Evolutionary conservation across 345 rosid genomes (phyloP).

Genomic region (Salix suchowensis): DNA sequence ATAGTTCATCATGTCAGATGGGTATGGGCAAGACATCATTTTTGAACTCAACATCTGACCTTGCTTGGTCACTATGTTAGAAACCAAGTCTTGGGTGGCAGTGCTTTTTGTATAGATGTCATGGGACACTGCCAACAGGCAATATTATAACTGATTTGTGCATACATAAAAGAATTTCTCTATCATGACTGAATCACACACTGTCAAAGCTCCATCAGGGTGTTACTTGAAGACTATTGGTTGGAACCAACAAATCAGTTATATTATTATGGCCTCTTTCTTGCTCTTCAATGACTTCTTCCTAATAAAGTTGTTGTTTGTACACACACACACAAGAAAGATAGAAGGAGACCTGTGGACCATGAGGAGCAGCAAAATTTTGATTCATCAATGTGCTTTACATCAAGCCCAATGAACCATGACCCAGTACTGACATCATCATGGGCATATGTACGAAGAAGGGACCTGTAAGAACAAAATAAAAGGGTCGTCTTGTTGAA

Average conservation of each 20-base stretch:
- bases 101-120: too few species aligned
- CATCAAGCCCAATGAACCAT: slow-evolving; percentile 66
- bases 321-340: not conserved
- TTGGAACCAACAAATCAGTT: not conserved
- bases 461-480: slow-evolving; percentile 34
- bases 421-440: slow-evolving; percentile 75
- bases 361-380: slow-evolving; percentile 76
- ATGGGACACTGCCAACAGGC: too few species aligned
- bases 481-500: not conserved
- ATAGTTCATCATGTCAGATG: too few species aligned
- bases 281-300: not conserved
- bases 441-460: slow-evolving; percentile 61
- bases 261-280: not conserved
- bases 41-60: too few species aligned
- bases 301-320: not conserved
- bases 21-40: too few species aligned
- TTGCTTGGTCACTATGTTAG: too few species aligned
- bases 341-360: slow-evolving; percentile 52
- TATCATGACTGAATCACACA: too few species aligned
- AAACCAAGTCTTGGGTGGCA: too few species aligned
- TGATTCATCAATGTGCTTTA: slow-evolving; percentile 51
- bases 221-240: too few species aligned
- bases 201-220: too few species aligned
- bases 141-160: too few species aligned
- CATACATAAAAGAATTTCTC: too few species aligned